These are phyloP conservation scores for Xerocomellus intermedius DNA, from an alignment of 768 basidiomycete species.

Conservation along the genomic window DNA sequence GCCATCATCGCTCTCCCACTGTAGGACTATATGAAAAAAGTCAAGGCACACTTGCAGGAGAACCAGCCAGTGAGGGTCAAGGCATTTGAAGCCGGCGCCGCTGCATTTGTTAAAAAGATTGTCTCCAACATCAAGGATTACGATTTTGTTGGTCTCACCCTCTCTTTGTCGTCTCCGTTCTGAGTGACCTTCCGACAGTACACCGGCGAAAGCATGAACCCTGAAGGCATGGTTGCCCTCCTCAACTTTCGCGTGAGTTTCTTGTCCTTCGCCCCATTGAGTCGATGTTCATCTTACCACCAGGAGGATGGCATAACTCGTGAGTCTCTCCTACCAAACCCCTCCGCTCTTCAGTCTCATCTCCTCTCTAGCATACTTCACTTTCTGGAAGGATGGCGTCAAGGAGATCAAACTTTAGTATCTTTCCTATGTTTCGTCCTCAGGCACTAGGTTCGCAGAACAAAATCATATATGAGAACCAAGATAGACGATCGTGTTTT, in stretches of 20 bases:
- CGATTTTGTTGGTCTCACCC: conserved; percentile 68
- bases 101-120: conserved; percentile 81
- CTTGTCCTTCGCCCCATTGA: background rate
- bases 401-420: conserved; percentile 71
- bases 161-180: background rate
- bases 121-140: conserved; percentile 88
- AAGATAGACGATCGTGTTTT: conserved; percentile 22
- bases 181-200: conserved; percentile 47
- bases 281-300: conserved; percentile 13
- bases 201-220: conserved; percentile 71
- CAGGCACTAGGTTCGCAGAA: conserved; percentile 5
- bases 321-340: conserved; percentile 38
- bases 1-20: background rate
- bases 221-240: conserved; percentile 92
- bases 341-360: conserved; percentile 2
- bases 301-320: conserved; percentile 81
- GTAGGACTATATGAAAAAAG: conserved; percentile 90
- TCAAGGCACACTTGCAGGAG: conserved; percentile 65
- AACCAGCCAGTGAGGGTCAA: conserved; percentile 58
- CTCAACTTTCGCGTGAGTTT: conserved; percentile 84
- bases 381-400: conserved; percentile 94
- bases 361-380: conserved; percentile 68
- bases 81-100: conserved; percentile 81
- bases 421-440: background rate
- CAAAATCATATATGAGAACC: conserved; percentile 17